phyloP scores from a whole-genome alignment of 2,329 filamentous ascomycete species.

The Penicillium sp. region DNA sequence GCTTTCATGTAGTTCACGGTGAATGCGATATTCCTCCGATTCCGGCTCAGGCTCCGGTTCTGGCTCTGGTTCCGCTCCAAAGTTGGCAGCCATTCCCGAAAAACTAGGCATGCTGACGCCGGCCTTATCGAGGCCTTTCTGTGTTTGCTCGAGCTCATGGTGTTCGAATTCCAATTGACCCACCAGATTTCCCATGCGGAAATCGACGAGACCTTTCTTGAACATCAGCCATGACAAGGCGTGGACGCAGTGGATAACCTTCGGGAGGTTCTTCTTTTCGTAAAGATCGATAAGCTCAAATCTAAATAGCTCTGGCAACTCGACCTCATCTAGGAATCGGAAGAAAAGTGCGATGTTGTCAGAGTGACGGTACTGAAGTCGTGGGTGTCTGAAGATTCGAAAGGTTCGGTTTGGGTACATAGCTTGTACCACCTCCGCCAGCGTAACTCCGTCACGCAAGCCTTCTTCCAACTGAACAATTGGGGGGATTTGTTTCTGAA shows the following conservation, averaged over 20 bases:
- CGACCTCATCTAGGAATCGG: slow-evolving; percentile 79
- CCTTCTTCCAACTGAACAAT: slow-evolving; percentile 92
- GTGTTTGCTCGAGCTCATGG: slow-evolving; percentile 91
- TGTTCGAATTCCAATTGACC: slow-evolving; percentile 96
- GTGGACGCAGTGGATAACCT: slow-evolving; percentile 98
- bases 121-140: slow-evolving; percentile 91
- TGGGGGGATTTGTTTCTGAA: slow-evolving; percentile 73
- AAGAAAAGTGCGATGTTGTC: slow-evolving; percentile 98
- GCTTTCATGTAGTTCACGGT: slow-evolving; percentile 70
- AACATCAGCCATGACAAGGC: slow-evolving; percentile 95
- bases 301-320: slow-evolving; percentile 90
- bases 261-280: slow-evolving; percentile 98
- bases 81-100: slow-evolving; percentile 91
- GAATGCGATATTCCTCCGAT: slow-evolving; percentile 79
- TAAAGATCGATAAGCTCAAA: slow-evolving; percentile 97
- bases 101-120: slow-evolving; percentile 96
- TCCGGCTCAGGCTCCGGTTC: slow-evolving; percentile 64
- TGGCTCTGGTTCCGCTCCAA: slow-evolving; percentile 77
- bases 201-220: slow-evolving; percentile 86
- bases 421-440: slow-evolving; percentile 87
- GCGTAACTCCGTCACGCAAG: slow-evolving; percentile 79
- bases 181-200: slow-evolving; percentile 91
- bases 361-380: slow-evolving; percentile 86
- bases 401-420: slow-evolving; percentile 67
- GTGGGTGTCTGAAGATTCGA: slow-evolving; percentile 76